A percentile compares a stretch with the other conserved stretches of the same genome.
Conservation (phyloP, 495 filamentous ascomycete species). For the Entonaema liquescens region DNA sequence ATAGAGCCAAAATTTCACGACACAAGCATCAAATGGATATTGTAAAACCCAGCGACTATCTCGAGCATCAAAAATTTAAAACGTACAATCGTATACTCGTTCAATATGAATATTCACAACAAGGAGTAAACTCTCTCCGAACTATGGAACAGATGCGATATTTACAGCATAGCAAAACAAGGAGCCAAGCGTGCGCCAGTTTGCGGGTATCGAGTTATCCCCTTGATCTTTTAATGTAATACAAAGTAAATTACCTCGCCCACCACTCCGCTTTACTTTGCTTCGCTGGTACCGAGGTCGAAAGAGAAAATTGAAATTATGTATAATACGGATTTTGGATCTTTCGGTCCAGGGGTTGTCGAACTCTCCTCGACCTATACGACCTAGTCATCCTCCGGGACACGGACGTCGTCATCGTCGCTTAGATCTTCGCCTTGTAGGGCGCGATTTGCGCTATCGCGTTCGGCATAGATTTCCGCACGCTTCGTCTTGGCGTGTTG, state of each 20-base stretch:
- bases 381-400: conserved; percentile 16
- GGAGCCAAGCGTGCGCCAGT: conserved; percentile 16
- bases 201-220: conserved; percentile 29
- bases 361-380: conserved; percentile 16
- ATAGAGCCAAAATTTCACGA: neutral
- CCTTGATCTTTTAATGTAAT: conserved; percentile 12
- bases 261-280: neutral
- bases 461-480: conserved; percentile 59
- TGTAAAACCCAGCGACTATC: neutral
- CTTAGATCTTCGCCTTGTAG: conserved; percentile 48
- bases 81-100: neutral
- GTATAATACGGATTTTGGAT: neutral
- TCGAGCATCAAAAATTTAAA: neutral
- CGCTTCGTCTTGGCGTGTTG: conserved; percentile 53
- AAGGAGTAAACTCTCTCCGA: conserved; percentile 7
- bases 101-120: neutral
- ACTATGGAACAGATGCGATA: conserved; percentile 10
- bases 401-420: conserved; percentile 33
- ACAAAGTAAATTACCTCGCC: conserved; percentile 14
- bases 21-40: neutral
- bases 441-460: conserved; percentile 52
- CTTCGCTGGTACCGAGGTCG: conserved; percentile 1
- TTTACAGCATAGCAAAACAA: conserved; percentile 17
- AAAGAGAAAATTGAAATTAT: conserved; percentile 11
- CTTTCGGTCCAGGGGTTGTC: neutral